Evolutionary conservation across 139 green algal species (phyloP).

Genomic region (Dunaliella sp.): DNA sequence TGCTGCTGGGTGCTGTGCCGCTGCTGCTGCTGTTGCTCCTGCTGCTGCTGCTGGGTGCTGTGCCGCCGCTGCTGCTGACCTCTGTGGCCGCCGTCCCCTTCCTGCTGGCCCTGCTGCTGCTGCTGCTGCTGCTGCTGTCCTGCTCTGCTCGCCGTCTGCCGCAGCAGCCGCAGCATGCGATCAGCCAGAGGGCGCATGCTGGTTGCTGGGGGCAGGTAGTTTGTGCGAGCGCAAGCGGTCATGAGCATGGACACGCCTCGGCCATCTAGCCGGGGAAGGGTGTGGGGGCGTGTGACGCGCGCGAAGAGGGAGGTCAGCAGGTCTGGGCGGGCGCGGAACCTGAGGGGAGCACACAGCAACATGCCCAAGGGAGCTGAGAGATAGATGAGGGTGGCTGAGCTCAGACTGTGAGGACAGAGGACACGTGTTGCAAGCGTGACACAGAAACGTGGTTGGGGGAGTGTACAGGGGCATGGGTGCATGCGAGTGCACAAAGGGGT

Average conservation of each 20-base stretch:
- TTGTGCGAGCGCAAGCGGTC: background rate
- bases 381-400: too few species aligned
- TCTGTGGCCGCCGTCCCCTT: background rate
- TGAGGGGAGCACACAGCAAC: background rate
- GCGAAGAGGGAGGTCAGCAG: background rate
- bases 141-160: background rate
- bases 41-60: background rate
- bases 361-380: too few species aligned
- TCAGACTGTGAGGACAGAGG: too few species aligned
- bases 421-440: too few species aligned
- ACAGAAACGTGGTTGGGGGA: too few species aligned
- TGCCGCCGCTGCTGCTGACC: background rate
- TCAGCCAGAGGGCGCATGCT: background rate
- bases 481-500: too few species aligned
- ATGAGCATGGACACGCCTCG: background rate
- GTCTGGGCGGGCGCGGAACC: background rate
- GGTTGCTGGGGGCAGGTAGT: background rate
- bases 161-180: background rate
- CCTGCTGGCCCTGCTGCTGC: too few species aligned
- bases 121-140: background rate
- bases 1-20: background rate
- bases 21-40: background rate
- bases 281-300: background rate
- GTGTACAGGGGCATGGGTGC: too few species aligned
- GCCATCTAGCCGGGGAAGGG: background rate